Conservation (phyloP, 1,284 basidiomycete species). For the Pulveroboletus sp. region DNA sequence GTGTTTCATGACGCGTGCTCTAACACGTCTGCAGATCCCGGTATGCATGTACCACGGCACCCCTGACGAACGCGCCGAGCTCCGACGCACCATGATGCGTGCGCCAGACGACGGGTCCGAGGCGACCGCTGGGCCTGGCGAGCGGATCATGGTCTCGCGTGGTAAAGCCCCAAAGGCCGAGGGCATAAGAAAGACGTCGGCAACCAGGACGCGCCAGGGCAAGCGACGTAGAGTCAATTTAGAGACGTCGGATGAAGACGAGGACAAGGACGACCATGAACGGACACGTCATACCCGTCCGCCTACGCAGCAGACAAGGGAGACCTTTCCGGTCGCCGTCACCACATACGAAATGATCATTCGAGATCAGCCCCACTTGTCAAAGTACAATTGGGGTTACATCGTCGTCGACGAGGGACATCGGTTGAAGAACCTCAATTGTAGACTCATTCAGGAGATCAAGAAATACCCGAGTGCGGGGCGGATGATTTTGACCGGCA, state of each 20-base stretch:
- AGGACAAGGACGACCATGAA: constrained; percentile 8
- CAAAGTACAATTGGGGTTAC: constrained; percentile 83
- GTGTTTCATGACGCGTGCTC: not conserved
- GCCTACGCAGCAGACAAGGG: constrained; percentile 24
- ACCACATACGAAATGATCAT: constrained; percentile 97
- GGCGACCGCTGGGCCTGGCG: constrained; percentile 23
- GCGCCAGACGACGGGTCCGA: constrained; percentile 31
- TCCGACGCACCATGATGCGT: constrained; percentile 64
- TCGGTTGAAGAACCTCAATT: constrained; percentile 90
- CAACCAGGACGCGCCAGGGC: constrained; percentile 4
- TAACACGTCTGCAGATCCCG: constrained; percentile 60
- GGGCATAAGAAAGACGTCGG: constrained; percentile 3
- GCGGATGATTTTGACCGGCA: constrained; percentile 91
- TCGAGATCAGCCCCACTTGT: constrained; percentile 69
- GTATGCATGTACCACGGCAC: constrained; percentile 90
- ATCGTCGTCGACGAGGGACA: constrained; percentile 97
- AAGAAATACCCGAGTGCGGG: constrained; percentile 86
- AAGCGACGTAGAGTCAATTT: constrained; percentile 27
- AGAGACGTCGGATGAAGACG: constrained; percentile 5
- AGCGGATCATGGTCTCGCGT: constrained; percentile 24
- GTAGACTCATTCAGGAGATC: constrained; percentile 87
- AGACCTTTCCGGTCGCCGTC: constrained; percentile 77
- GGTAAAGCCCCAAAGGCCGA: constrained; percentile 10
- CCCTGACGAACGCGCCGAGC: constrained; percentile 72
- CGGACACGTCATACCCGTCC: constrained; percentile 21